A percentile compares a stretch with the other conserved stretches of the same genome.
phyloP scores from a whole-genome alignment of 1,139 yeast genomes.

The Geotrichum phurueaensis region DNA sequence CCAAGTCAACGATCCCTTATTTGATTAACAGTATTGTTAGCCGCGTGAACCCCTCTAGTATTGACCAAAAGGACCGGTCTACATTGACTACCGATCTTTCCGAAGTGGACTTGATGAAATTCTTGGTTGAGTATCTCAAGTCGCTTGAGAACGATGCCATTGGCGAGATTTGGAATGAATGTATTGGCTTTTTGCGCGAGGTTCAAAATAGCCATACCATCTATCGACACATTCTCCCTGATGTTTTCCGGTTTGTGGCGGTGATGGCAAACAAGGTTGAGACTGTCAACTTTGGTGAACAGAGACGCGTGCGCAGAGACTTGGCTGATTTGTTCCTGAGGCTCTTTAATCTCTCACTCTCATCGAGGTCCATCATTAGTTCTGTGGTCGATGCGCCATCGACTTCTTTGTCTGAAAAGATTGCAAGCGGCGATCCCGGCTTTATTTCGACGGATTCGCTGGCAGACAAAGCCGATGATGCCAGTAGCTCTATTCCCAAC shows the following conservation, averaged over 20 bases:
- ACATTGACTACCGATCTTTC: conserved; percentile 42
- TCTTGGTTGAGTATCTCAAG: conserved; percentile 53
- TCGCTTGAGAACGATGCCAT: conserved; percentile 70
- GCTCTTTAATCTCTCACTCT: conserved; percentile 44
- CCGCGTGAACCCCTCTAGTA: conserved; percentile 38
- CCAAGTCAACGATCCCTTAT: conserved; percentile 67
- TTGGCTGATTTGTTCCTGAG: conserved; percentile 57
- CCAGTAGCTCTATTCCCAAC: conserved; percentile 9
- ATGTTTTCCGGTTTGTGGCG: conserved; percentile 46
- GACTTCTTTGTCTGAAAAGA: background rate
- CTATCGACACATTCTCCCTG: conserved; percentile 49
- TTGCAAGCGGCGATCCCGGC: background rate
- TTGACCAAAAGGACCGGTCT: conserved; percentile 37
- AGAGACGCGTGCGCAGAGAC: conserved; percentile 56
- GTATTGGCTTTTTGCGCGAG: conserved; percentile 55
- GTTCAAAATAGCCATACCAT: conserved; percentile 43
- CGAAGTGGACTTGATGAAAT: conserved; percentile 43
- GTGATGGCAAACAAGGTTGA: conserved; percentile 52
- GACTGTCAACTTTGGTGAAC: conserved; percentile 56
- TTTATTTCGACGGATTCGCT: background rate
- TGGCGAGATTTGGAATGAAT: conserved; percentile 64
- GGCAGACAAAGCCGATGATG: background rate
- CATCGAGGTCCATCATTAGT: conserved; percentile 24
- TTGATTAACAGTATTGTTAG: conserved; percentile 51
- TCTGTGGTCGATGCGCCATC: background rate